Conservation (phyloP, 371 early-diverging fungal genomes). For the Blakeslea trispora region DNA sequence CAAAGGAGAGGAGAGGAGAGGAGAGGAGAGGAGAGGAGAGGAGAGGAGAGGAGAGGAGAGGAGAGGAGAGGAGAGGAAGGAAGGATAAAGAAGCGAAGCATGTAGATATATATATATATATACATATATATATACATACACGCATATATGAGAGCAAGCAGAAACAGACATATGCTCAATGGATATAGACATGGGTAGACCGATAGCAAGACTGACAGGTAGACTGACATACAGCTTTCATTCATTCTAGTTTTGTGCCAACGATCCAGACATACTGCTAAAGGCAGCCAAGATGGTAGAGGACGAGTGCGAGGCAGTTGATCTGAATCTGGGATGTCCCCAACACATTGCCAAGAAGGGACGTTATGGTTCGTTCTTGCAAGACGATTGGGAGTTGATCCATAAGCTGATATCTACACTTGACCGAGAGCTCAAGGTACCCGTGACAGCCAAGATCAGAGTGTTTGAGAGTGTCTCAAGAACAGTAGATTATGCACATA, state of each 20-base stretch:
- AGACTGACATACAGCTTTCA: no score
- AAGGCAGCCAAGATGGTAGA: constrained; percentile 82
- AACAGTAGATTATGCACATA: constrained; percentile 92
- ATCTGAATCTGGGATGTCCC: constrained; percentile 97
- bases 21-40: no score
- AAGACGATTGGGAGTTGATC: constrained; percentile 93
- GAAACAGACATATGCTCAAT: no score
- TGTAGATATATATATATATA: constrained; percentile 1
- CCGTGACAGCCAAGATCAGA: constrained; percentile 96
- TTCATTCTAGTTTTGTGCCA: constrained; percentile 89
- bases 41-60: no score
- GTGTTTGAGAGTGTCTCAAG: constrained; percentile 86
- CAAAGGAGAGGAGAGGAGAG: no score
- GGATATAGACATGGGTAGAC: no score
- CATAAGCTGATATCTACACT: constrained; percentile 66
- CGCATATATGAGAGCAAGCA: no score
- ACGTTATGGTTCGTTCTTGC: constrained; percentile 93
- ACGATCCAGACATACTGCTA: constrained; percentile 83
- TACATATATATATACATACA: no score
- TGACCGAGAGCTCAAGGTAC: constrained; percentile 79
- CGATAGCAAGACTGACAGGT: no score
- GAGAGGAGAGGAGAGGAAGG: no score
- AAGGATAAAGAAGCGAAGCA: no score
- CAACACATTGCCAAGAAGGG: constrained; percentile 93
- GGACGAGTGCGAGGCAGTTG: constrained; percentile 88